Base-by-base conservation (phyloP, 805 yeast species). In the Grigorovia humatica region DNA sequence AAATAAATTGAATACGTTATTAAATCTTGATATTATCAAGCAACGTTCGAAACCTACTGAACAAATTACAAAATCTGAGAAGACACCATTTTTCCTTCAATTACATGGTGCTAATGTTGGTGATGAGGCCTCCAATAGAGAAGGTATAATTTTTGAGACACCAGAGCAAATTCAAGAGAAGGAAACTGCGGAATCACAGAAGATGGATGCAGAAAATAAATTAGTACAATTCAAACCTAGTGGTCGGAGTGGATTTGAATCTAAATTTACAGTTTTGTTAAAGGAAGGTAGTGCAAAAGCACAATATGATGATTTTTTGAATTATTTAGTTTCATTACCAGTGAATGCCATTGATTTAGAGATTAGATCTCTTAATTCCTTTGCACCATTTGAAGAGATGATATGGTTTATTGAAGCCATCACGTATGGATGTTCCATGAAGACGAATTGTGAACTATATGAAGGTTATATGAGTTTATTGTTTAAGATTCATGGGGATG, bases 31-130 rank as follows among this genome's bases (percentile, higher is more conserved):
- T 59, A 78, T 82, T 7, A 91, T 93, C 59, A 88, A 81, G 62
- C 79, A 77, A 64, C 79, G 99, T 62, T 89, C 88, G 64, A 91
- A 88, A 68, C 97, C 99, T 20, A 81, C 74, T 49, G 96, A 88
- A 64, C 85, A 91, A 0, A 86, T 93, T 38, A 87, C 86, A 72
- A 86, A 82, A 57, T 88, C 96, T 1, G 85, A 85, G 57, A 77
- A 81, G 54, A 80, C 87, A 0, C 85, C 87, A 19, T 93, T 95
- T 67, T 95, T 95, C 74, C 72, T 93, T 53, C 78, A 80, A 46
- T 70, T 84, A 19, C 63, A 79, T 4, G 88, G 88, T 32, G 80
- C 76, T 49, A 73, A 73, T n/a, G 84, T 82, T 50, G 90, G 89
- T 52, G 88, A 83, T 61, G 77, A 80, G 30, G 88, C 89, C 0